Percentiles rank a stretch among this genome's conserved stretches.
Conservation (phyloP, 2,329 filamentous ascomycete genomes). For the Penicillium fuscoglaucum region DNA sequence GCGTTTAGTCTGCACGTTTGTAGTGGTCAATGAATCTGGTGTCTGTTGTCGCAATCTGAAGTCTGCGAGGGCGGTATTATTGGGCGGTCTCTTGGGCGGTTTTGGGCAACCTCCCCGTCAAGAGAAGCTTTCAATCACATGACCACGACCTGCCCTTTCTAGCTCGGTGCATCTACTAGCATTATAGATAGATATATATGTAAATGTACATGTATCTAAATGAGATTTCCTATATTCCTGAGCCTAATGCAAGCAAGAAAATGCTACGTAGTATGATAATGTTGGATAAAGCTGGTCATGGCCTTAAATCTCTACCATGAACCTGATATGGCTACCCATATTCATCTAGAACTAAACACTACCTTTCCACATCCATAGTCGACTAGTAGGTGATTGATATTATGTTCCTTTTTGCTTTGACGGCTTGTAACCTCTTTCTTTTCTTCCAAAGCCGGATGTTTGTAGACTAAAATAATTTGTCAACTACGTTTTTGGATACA, state of each 20-base stretch:
- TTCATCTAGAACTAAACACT: background rate
- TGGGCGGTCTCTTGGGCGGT: background rate
- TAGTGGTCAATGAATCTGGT: conserved; percentile 3
- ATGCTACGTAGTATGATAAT: background rate
- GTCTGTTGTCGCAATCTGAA: conserved; percentile 3
- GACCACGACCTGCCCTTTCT: background rate
- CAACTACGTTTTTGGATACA: background rate
- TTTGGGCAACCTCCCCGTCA: background rate
- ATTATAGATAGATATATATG: background rate
- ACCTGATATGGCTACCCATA: background rate
- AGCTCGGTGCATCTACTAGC: background rate
- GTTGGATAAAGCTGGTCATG: background rate
- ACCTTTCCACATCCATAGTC: background rate
- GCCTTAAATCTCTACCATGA: background rate
- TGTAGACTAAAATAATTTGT: background rate
- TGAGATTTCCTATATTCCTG: background rate
- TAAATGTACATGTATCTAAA: background rate
- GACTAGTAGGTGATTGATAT: background rate
- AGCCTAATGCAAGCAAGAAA: background rate
- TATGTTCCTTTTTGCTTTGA: background rate
- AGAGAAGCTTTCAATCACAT: conserved; percentile 6
- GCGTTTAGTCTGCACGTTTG: background rate
- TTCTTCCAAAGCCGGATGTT: background rate
- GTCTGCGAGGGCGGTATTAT: conserved; percentile 4
- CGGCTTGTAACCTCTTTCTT: background rate